Conservation (phyloP, 306 rosid species). For the Vigna mungo region DNA sequence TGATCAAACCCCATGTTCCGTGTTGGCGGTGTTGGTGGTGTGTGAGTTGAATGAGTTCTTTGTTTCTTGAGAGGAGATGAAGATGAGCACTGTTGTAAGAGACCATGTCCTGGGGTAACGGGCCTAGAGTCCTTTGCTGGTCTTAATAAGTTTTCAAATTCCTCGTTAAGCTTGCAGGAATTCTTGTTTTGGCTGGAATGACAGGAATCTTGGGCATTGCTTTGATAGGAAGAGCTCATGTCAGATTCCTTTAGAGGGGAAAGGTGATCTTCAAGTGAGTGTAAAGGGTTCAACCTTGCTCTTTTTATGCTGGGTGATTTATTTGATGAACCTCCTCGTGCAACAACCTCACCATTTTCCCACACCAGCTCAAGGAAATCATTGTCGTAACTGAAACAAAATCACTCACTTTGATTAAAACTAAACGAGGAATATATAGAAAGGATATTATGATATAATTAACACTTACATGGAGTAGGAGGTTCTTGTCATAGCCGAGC, state of each 20-base stretch:
- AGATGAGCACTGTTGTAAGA: constrained; percentile 17
- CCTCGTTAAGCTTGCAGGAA: not conserved
- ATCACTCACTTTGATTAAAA: not conserved
- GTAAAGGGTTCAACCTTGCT: constrained; percentile 38
- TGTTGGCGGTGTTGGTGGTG: not conserved
- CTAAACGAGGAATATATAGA: not conserved
- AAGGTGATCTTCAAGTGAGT: constrained; percentile 30
- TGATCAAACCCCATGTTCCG: constrained; percentile 33
- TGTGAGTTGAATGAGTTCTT: constrained; percentile 30
- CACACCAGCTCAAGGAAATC: constrained; percentile 52
- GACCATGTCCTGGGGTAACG: not conserved
- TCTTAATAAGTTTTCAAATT: constrained; percentile 14
- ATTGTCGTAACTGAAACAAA: constrained; percentile 47
- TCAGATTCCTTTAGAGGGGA: constrained; percentile 20
- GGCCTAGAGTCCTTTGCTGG: constrained; percentile 18
- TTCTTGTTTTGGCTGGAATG: constrained; percentile 24
- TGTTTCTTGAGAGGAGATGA: constrained; percentile 37
- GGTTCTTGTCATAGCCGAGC: constrained; percentile 36
- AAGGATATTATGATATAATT: not conserved
- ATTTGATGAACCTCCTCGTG: constrained; percentile 41
- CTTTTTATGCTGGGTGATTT: constrained; percentile 20
- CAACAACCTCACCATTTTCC: constrained; percentile 49
- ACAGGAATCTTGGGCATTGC: constrained; percentile 21
- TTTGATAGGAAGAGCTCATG: constrained; percentile 26
- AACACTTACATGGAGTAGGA: constrained; percentile 48